Percentiles rank a stretch among this genome's conserved stretches.
Conservation (phyloP, 2,329 filamentous ascomycete species). For the Talaromyces verruculosus region DNA sequence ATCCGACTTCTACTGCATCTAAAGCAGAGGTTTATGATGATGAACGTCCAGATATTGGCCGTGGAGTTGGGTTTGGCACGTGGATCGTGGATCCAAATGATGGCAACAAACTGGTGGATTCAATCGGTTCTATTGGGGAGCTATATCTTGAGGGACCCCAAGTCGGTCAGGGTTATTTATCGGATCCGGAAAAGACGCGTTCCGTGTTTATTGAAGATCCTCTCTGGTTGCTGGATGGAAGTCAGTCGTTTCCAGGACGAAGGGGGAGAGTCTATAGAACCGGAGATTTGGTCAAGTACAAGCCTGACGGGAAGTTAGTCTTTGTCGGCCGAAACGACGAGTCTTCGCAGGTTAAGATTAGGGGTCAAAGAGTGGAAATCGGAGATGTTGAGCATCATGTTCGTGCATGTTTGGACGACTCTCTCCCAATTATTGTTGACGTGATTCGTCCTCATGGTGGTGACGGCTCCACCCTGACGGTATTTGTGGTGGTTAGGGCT, state of each 20-base stretch:
- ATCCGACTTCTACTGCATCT: neutral
- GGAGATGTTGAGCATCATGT: slow-evolving; percentile 19
- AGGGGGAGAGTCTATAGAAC: slow-evolving; percentile 71
- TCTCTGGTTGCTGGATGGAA: slow-evolving; percentile 57
- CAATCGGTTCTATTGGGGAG: slow-evolving; percentile 75
- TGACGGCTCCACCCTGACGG: neutral
- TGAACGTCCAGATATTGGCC: slow-evolving; percentile 8
- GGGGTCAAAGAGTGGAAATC: slow-evolving; percentile 19
- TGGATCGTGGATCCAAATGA: slow-evolving; percentile 13
- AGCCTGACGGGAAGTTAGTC: slow-evolving; percentile 14
- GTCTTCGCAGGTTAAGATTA: slow-evolving; percentile 19
- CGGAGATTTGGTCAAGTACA: slow-evolving; percentile 70
- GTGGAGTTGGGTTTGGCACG: slow-evolving; percentile 8
- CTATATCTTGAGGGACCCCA: slow-evolving; percentile 79
- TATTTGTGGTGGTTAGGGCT: neutral
- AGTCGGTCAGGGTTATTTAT: slow-evolving; percentile 84
- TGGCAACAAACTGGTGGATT: slow-evolving; percentile 58
- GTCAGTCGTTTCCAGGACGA: neutral
- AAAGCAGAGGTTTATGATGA: neutral
- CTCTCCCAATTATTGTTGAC: slow-evolving; percentile 8
- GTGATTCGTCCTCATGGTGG: neutral
- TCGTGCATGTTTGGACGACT: neutral
- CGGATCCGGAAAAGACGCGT: slow-evolving; percentile 67
- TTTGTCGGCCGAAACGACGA: slow-evolving; percentile 21
- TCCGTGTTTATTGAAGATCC: slow-evolving; percentile 66